Percentiles rank a stretch among this genome's conserved stretches.
Conservation (phyloP, 208 protist species). For the Leishmania mexicana region DNA sequence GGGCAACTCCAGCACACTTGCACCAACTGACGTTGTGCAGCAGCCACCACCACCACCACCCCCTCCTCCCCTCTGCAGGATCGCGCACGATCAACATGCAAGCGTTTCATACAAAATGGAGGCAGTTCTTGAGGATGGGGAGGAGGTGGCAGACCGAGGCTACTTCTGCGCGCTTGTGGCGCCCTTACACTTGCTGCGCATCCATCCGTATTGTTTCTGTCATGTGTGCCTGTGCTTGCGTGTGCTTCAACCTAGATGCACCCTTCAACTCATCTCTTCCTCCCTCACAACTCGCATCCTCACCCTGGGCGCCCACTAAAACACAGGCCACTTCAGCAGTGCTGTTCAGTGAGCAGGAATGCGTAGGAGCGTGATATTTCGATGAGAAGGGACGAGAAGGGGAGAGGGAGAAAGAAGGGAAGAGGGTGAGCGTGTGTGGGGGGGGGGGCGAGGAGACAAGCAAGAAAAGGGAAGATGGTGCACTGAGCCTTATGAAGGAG, state of each 20-base stretch:
- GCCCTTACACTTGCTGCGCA: not conserved
- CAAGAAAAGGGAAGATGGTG: not conserved
- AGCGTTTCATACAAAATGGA: not conserved
- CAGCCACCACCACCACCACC: not conserved
- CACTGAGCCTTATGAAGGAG: too few relatives aligned
- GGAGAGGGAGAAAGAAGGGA: not conserved
- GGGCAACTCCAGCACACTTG: not conserved
- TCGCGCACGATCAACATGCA: not conserved
- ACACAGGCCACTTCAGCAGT: not conserved
- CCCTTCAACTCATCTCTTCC: not conserved
- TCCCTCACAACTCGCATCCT: not conserved
- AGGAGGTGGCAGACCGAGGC: not conserved
- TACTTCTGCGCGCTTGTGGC: not conserved
- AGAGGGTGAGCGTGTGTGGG: not conserved
- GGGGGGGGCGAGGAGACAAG: not conserved
- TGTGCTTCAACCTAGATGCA: not conserved
- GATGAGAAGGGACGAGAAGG: not conserved
- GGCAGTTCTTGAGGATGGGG: not conserved
- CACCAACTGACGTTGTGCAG: not conserved
- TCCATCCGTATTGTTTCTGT: not conserved
- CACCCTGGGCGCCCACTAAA: not conserved
- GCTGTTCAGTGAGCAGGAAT: not conserved
- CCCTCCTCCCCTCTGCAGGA: not conserved
- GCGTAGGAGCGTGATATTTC: not conserved
- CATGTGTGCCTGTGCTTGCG: not conserved